Evolutionary conservation across 441 rosid genomes (phyloP).

Genomic region (Pelargonium fulgidum): DNA sequence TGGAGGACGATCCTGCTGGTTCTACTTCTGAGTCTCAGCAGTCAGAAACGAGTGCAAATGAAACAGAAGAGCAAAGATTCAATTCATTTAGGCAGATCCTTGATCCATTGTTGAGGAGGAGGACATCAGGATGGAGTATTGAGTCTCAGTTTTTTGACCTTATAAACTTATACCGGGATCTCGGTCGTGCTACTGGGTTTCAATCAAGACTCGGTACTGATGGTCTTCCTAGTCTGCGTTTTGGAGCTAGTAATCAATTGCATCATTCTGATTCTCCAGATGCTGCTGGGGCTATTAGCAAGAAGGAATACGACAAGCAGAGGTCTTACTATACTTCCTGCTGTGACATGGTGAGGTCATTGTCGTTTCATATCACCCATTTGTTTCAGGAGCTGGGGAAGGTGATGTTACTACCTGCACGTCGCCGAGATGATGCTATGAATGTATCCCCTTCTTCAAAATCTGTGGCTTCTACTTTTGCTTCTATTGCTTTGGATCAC

Average conservation of each 20-base stretch:
- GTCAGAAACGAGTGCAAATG: slow-evolving; percentile 41
- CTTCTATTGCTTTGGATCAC: slow-evolving; percentile 71
- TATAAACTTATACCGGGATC: slow-evolving; percentile 82
- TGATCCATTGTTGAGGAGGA: slow-evolving; percentile 88
- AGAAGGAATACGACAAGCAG: slow-evolving; percentile 62
- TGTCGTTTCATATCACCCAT: slow-evolving; percentile 82
- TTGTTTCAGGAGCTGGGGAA: slow-evolving; percentile 97
- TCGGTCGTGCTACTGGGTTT: slow-evolving; percentile 76
- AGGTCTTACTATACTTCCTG: slow-evolving; percentile 78
- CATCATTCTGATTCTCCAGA: slow-evolving; percentile 48
- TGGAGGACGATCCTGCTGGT: slow-evolving; percentile 43
- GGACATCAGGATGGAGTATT: slow-evolving; percentile 79
- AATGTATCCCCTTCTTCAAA: slow-evolving; percentile 88
- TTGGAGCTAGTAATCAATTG: slow-evolving; percentile 31
- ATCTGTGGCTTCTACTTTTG: slow-evolving; percentile 72
- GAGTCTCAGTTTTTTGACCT: slow-evolving; percentile 97
- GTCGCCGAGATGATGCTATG: slow-evolving; percentile 84
- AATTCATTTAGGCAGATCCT: slow-evolving; percentile 90
- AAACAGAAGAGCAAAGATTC: slow-evolving; percentile 71
- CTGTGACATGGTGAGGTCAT: slow-evolving; percentile 87
- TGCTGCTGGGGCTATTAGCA: slow-evolving; percentile 37
- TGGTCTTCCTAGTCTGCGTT: slow-evolving; percentile 35
- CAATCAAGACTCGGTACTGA: slow-evolving; percentile 58
- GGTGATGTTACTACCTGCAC: slow-evolving; percentile 90
- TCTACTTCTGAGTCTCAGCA: slow-evolving; percentile 48